Percentiles rank a stretch among this genome's conserved stretches.
Conservation (phyloP, 306 rosid species). For the Medicago arabica region DNA sequence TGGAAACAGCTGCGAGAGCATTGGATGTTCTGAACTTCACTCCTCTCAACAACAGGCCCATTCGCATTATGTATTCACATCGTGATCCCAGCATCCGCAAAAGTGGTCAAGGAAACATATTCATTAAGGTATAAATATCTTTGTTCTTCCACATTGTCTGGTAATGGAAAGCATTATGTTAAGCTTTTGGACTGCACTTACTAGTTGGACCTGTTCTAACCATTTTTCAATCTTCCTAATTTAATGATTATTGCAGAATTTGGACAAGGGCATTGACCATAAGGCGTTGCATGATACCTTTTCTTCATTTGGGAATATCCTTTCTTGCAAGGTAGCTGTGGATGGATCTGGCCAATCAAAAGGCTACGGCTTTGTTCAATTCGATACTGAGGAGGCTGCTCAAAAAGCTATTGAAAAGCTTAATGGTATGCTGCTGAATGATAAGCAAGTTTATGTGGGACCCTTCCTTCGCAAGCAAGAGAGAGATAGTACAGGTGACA, state of each 20-base stretch:
- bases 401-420: conserved; percentile 87
- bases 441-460: conserved; percentile 95
- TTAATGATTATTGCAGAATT: conserved; percentile 64
- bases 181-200: conserved; percentile 23
- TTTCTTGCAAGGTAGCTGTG: conserved; percentile 95
- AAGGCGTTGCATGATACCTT: conserved; percentile 94
- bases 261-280: conserved; percentile 95
- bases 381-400: conserved; percentile 87
- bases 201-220: conserved; percentile 29
- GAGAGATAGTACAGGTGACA: conserved; percentile 67
- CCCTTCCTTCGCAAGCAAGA: conserved; percentile 99
- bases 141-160: conserved; percentile 17
- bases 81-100: conserved; percentile 95
- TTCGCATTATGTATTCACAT: conserved; percentile 93
- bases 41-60: conserved; percentile 74
- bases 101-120: conserved; percentile 95
- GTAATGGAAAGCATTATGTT: not conserved
- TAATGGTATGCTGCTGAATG: conserved; percentile 96
- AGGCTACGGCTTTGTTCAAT: conserved; percentile 98
- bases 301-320: conserved; percentile 85
- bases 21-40: conserved; percentile 89
- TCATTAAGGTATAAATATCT: conserved; percentile 72
- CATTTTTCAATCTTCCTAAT: conserved; percentile 20
- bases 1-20: conserved; percentile 88
- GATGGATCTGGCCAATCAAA: conserved; percentile 90